phyloP scores from a whole-genome alignment of 148 eudicot species.

The Spergularia marina region DNA sequence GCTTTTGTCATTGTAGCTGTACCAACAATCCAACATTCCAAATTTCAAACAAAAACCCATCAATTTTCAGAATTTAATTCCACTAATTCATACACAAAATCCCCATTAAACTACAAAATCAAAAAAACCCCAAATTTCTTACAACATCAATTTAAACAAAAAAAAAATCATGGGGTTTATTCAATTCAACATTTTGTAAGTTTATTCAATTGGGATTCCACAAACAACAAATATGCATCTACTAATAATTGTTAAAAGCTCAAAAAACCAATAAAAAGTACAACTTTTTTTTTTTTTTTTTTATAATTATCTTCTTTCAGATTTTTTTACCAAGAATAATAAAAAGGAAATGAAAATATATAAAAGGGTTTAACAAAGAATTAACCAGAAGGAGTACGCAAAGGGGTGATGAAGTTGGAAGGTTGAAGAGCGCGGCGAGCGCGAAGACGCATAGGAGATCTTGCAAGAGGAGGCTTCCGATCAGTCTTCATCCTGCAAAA shows the following conservation, averaged over 20 bases:
- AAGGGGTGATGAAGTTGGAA: conserved; percentile 26
- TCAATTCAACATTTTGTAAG: background rate
- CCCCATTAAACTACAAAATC: background rate
- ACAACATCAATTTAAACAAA: background rate
- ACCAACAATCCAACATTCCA: background rate
- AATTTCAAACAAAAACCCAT: background rate
- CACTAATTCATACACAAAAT: background rate
- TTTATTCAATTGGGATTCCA: background rate
- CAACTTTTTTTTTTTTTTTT: no score
- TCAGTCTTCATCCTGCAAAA: conserved; percentile 51
- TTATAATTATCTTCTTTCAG: no score
- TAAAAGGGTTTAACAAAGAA: background rate
- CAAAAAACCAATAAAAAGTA: background rate
- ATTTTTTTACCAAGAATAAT: background rate
- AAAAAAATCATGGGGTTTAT: background rate
- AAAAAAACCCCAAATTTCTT: background rate
- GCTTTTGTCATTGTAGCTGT: conserved; percentile 36
- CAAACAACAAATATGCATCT: background rate
- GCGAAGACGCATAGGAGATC: conserved; percentile 65
- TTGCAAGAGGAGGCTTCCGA: conserved; percentile 65
- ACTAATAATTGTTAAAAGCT: background rate
- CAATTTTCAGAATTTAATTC: background rate
- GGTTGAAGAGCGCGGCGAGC: conserved; percentile 60
- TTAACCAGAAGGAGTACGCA: conserved; percentile 53
- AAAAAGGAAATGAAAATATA: no score